Evolutionary conservation across 495 filamentous ascomycete genomes (phyloP).

Genomic region (Ramalina intermedia): DNA sequence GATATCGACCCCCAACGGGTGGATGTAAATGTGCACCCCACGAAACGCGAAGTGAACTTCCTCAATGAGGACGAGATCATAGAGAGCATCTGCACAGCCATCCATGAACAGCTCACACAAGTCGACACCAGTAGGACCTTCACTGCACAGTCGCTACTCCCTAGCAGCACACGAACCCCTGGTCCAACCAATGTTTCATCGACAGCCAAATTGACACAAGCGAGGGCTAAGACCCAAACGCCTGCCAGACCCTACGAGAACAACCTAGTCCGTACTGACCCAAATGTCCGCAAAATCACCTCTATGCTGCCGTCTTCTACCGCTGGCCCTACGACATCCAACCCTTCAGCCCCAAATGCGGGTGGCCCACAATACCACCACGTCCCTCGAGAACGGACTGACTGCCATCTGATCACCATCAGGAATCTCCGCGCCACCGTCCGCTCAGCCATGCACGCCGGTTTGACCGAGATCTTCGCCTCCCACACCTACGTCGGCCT

Average conservation of each 20-base stretch:
- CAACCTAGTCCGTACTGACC: constrained; percentile 82
- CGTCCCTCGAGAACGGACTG: constrained; percentile 49
- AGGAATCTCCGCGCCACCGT: constrained; percentile 70
- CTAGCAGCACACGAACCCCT: constrained; percentile 35
- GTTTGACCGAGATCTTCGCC: constrained; percentile 77
- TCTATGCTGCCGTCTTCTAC: constrained; percentile 60
- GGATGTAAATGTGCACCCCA: constrained; percentile 96
- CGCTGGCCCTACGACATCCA: constrained; percentile 5
- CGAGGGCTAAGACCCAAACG: constrained; percentile 22
- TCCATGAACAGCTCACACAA: constrained; percentile 64
- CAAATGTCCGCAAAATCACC: constrained; percentile 85
- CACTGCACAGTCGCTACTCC: constrained; percentile 79
- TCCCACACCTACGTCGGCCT: constrained; percentile 89
- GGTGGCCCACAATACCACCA: constrained; percentile 43
- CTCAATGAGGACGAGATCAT: constrained; percentile 96
- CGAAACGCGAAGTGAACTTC: constrained; percentile 96
- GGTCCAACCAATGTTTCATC: constrained; percentile 20
- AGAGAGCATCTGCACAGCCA: constrained; percentile 69
- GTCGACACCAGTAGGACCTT: constrained; percentile 94
- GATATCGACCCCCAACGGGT: constrained; percentile 88
- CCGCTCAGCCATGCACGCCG: constrained; percentile 74
- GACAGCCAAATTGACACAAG: constrained; percentile 14
- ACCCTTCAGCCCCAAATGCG: constrained; percentile 10
- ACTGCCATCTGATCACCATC: constrained; percentile 63
- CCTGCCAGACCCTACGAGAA: constrained; percentile 65